Base-by-base conservation (phyloP, 805 yeast species). In the Ogataea siamensis region DNA sequence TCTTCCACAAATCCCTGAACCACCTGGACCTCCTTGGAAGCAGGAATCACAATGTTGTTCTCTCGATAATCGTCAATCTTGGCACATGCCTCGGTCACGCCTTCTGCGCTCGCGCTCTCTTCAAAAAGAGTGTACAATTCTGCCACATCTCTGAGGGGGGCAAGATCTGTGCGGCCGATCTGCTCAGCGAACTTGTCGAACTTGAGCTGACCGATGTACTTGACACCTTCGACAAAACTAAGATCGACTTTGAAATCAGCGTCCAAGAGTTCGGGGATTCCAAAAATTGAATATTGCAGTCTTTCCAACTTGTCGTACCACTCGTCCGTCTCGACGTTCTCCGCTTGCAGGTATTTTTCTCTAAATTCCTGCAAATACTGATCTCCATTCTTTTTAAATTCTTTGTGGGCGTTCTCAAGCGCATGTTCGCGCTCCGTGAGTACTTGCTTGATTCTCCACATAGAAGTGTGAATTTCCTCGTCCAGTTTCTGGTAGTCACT, bases 381-480 rank as follows among this genome's bases (percentile, higher is more conserved):
- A 12, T 61, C 59, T 43, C 76, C 76, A 39, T 68, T 65, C 7
- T 62, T 60, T 7, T 60, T 59, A 36, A 77, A 67, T 28, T 62
- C 68, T 15, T 64, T 62, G 50, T 71, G 71, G 1, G 83, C 86
- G 42, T 78, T 69, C 47, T 73, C 78, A 54, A 73, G 78, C 0
- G 89, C 78, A 42, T 76, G 76, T 49, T 83, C 83, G 57, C 99
- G 76, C 63, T 91, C 99, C 49, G 87, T 77, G 30, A 91, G 69
- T 4, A 87, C 96, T 58, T 83, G 91, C 58, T 87, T 83, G 53
- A 91, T 86, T 51, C 86, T 73, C 78, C 79, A 71, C 87, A 84
- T 80, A 1, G 88, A 74, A 22, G 70, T 67, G 49, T 78, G 68
- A 28, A 83, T 66, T 37, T 66, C 64, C 8, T 70, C 73, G 22